Percentiles rank a stretch among this genome's conserved stretches.
Evolutionary conservation across 345 rosid species (phyloP).

Genomic region (Arabidopsis suecica): DNA sequence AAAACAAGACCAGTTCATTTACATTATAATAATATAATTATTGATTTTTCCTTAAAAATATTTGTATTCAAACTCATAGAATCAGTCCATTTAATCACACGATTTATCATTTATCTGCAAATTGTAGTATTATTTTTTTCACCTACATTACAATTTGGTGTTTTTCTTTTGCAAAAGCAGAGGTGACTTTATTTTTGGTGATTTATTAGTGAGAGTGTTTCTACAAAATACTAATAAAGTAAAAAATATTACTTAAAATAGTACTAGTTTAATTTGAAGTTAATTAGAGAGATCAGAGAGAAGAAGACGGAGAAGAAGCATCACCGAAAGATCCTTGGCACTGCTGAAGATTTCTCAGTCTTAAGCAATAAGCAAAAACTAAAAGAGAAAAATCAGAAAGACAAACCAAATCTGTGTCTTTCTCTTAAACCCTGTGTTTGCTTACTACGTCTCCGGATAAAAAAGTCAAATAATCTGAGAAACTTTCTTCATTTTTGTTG

Average conservation of each 20-base stretch:
- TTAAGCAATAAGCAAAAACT: not conserved
- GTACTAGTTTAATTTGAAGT: not conserved
- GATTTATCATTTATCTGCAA: not conserved
- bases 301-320: slow-evolving; percentile 31
- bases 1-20: not conserved
- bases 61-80: not conserved
- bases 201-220: slow-evolving; percentile 9
- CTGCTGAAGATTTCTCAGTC: slow-evolving; percentile 32
- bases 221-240: slow-evolving; percentile 23
- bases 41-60: not conserved
- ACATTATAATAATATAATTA: not conserved
- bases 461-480: slow-evolving; percentile 27
- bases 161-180: not conserved
- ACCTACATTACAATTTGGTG: slow-evolving; percentile 20
- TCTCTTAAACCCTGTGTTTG: slow-evolving; percentile 23
- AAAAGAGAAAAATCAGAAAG: not conserved
- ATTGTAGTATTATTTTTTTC: slow-evolving; percentile 1
- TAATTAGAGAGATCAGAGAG: slow-evolving; percentile 16
- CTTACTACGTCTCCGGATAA: slow-evolving; percentile 5
- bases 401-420: slow-evolving; percentile 17
- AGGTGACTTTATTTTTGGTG: slow-evolving; percentile 5
- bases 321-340: slow-evolving; percentile 34
- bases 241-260: not conserved
- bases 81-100: slow-evolving; percentile 5
- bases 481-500: slow-evolving; percentile 17